Evolutionary conservation across 805 yeast species (phyloP).

Genomic region (Komagataella populi): DNA sequence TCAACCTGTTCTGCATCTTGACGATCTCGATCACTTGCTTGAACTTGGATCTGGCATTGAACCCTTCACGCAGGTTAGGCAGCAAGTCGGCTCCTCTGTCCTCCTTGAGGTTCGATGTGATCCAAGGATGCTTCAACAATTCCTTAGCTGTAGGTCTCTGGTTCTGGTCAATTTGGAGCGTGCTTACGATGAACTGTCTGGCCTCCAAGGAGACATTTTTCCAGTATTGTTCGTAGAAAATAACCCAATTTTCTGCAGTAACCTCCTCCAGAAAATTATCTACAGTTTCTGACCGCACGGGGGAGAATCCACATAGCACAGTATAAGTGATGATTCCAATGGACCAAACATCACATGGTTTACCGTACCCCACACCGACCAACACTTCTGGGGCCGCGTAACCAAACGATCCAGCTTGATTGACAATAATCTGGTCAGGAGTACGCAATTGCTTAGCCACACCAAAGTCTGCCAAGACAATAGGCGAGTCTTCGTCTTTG

Average conservation of each 20-base stretch:
- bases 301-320: conserved; percentile 81
- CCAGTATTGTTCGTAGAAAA: conserved; percentile 86
- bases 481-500: conserved; percentile 45
- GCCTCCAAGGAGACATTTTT: conserved; percentile 68
- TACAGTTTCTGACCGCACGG: conserved; percentile 76
- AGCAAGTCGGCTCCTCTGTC: conserved; percentile 44
- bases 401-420: conserved; percentile 61
- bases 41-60: conserved; percentile 75
- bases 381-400: conserved; percentile 96
- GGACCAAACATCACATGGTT: conserved; percentile 94
- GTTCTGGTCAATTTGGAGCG: conserved; percentile 55
- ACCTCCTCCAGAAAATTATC: conserved; percentile 76
- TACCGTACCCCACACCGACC: conserved; percentile 62
- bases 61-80: conserved; percentile 68
- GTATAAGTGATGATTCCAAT: conserved; percentile 89
- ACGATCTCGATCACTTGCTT: conserved; percentile 79
- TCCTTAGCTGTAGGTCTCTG: conserved; percentile 57
- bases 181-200: conserved; percentile 57
- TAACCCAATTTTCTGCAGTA: conserved; percentile 56
- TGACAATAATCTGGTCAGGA: conserved; percentile 45
- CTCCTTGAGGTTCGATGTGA: conserved; percentile 24
- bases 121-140: conserved; percentile 67
- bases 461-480: conserved; percentile 92
- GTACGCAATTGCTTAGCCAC: conserved; percentile 67
- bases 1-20: conserved; percentile 65